These are phyloP conservation scores for Aspergillus bridgeri DNA, from an alignment of 495 filamentous ascomycete genomes.

Conservation along the genomic window DNA sequence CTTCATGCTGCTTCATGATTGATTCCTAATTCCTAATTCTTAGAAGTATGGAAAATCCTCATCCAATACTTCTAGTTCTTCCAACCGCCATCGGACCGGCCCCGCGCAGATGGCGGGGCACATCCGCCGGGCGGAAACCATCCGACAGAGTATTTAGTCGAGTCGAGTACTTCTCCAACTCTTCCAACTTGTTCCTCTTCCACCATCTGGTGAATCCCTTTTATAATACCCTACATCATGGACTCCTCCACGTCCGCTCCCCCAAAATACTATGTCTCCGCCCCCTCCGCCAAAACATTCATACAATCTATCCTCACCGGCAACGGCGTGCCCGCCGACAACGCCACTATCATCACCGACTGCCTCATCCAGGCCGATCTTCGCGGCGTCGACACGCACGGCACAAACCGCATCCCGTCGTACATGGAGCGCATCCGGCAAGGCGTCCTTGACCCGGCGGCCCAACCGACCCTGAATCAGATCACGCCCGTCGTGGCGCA, in stretches of 20 bases:
- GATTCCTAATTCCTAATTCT: too few relatives aligned
- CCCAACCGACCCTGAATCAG: conserved; percentile 52
- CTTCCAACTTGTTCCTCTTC: too few relatives aligned
- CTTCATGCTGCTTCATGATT: too few relatives aligned
- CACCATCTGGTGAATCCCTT: too few relatives aligned
- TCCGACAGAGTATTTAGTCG: too few relatives aligned
- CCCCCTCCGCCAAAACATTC: conserved; percentile 28
- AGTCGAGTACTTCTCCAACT: too few relatives aligned
- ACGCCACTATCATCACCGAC: conserved; percentile 57
- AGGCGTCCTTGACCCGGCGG: conserved; percentile 57
- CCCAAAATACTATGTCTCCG: not conserved
- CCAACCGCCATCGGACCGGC: too few relatives aligned
- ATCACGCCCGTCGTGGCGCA: conserved; percentile 64
- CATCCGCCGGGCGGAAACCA: too few relatives aligned
- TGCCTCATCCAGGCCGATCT: conserved; percentile 70
- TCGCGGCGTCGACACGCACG: conserved; percentile 75
- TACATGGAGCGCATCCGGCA: conserved; percentile 70
- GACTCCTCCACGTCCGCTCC: not conserved
- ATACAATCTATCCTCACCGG: conserved; percentile 47
- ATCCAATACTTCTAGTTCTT: too few relatives aligned
- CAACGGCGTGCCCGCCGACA: conserved; percentile 53
- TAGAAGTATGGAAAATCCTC: too few relatives aligned
- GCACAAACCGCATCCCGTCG: conserved; percentile 70
- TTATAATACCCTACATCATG: not conserved
- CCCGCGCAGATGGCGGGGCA: too few relatives aligned